A percentile compares a stretch with the other conserved stretches of the same genome.
Evolutionary conservation across 1,284 basidiomycete genomes (phyloP).

Genomic region (Hemileia vastatrix): DNA sequence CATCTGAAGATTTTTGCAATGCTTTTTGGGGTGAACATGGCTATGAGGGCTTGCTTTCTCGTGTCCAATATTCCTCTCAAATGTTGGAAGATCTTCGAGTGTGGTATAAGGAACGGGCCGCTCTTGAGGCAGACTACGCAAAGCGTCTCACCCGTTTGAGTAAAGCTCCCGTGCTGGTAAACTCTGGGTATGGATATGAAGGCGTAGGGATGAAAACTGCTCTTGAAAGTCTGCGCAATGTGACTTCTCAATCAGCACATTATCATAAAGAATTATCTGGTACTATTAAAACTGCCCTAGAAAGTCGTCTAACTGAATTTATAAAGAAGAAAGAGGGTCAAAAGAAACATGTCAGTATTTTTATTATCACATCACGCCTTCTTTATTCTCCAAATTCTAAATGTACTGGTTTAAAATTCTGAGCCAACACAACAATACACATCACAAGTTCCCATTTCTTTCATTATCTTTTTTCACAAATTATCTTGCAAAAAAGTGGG

Average conservation of each 20-base stretch:
- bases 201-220: slow-evolving; percentile 65
- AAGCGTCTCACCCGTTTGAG: slow-evolving; percentile 73
- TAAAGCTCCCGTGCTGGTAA: slow-evolving; percentile 61
- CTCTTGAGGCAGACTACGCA: slow-evolving; percentile 90
- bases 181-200: slow-evolving; percentile 12
- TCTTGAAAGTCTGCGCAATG: slow-evolving; percentile 64
- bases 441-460: too few relatives aligned
- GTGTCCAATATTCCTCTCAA: slow-evolving; percentile 10
- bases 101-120: slow-evolving; percentile 48
- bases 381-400: too few relatives aligned
- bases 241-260: slow-evolving; percentile 71
- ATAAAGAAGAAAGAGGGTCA: slow-evolving; percentile 13
- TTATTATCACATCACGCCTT: too few relatives aligned
- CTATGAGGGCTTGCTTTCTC: slow-evolving; percentile 10
- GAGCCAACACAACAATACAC: too few relatives aligned
- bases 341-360: slow-evolving; percentile 17
- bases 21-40: slow-evolving; percentile 19
- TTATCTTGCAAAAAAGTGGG: too few relatives aligned
- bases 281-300: slow-evolving; percentile 68
- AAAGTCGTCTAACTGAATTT: slow-evolving; percentile 45
- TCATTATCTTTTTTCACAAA: too few relatives aligned
- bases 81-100: slow-evolving; percentile 18
- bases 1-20: slow-evolving; percentile 22
- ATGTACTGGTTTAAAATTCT: too few relatives aligned
- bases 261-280: slow-evolving; percentile 61